phyloP scores from a whole-genome alignment of 179 eudicot genomes.

The Sideroxylon spinosum region DNA sequence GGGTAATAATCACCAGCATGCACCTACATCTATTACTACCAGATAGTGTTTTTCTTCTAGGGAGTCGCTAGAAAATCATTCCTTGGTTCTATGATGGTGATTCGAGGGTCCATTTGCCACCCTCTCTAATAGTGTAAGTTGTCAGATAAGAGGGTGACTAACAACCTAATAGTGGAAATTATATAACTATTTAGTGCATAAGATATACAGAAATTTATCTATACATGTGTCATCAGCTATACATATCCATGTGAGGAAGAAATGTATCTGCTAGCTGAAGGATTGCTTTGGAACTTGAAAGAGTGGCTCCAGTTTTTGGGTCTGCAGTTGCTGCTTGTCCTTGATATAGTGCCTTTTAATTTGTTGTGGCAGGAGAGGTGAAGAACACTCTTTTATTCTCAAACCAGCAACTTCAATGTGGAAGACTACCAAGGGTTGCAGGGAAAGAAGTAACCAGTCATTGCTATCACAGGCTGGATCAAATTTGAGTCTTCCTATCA shows the following conservation, averaged over 20 bases:
- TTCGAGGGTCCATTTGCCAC: not conserved
- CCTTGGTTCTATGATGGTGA: not conserved
- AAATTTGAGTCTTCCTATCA: constrained; percentile 35
- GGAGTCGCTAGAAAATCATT: not conserved
- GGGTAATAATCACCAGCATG: no score
- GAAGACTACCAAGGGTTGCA: constrained; percentile 44
- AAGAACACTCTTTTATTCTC: constrained; percentile 94
- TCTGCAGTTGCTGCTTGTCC: constrained; percentile 9
- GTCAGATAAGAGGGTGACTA: no score
- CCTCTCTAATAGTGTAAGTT: not conserved
- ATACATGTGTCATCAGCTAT: not conserved
- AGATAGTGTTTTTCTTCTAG: not conserved
- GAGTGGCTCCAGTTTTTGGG: not conserved
- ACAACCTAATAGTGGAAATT: not conserved
- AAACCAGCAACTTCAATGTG: constrained; percentile 67
- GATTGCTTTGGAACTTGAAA: constrained; percentile 16
- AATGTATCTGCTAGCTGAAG: not conserved
- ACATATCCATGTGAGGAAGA: not conserved
- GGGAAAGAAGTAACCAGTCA: constrained; percentile 31
- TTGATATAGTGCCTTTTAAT: constrained; percentile 1
- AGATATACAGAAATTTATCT: not conserved
- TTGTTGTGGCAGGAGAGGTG: constrained; percentile 76
- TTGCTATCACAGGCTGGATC: constrained; percentile 40
- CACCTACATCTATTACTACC: not conserved
- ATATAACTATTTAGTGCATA: not conserved